Conservation (phyloP, 202 grass and related monocot genomes). For the Eragrostis tef region DNA sequence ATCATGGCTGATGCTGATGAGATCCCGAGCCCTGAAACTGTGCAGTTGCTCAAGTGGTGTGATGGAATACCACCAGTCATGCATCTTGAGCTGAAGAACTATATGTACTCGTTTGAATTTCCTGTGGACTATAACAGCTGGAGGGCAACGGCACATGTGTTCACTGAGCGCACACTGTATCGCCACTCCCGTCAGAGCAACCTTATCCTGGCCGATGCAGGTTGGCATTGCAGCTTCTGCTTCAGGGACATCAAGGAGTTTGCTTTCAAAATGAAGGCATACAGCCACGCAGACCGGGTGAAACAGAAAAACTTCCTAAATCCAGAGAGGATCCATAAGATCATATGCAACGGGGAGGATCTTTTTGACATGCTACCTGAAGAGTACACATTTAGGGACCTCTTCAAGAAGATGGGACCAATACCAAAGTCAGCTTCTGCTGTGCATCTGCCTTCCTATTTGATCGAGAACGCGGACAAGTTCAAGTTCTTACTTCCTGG, state of each 20-base stretch:
- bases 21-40: conserved; percentile 74
- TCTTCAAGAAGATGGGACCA: conserved; percentile 84
- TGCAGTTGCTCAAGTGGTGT: conserved; percentile 88
- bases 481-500: conserved; percentile 91
- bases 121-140: conserved; percentile 78
- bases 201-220: conserved; percentile 72
- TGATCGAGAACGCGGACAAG: conserved; percentile 73
- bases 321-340: conserved; percentile 75
- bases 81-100: conserved; percentile 91
- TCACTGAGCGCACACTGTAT: conserved; percentile 63
- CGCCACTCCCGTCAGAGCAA: conserved; percentile 83
- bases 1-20: conserved; percentile 98
- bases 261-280: conserved; percentile 93
- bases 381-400: conserved; percentile 89
- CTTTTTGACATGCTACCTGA: conserved; percentile 97
- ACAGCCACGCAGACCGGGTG: conserved; percentile 92
- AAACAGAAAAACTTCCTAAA: conserved; percentile 63
- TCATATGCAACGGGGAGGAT: conserved; percentile 85
- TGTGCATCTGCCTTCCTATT: conserved; percentile 73
- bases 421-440: conserved; percentile 76
- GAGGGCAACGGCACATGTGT: conserved; percentile 77
- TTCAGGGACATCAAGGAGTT: conserved; percentile 86
- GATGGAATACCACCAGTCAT: conserved; percentile 87
- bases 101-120: conserved; percentile 95
- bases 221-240: conserved; percentile 99